phyloP scores from a whole-genome alignment of 2,329 filamentous ascomycete genomes.

The Tolypocladium guangdongense region DNA sequence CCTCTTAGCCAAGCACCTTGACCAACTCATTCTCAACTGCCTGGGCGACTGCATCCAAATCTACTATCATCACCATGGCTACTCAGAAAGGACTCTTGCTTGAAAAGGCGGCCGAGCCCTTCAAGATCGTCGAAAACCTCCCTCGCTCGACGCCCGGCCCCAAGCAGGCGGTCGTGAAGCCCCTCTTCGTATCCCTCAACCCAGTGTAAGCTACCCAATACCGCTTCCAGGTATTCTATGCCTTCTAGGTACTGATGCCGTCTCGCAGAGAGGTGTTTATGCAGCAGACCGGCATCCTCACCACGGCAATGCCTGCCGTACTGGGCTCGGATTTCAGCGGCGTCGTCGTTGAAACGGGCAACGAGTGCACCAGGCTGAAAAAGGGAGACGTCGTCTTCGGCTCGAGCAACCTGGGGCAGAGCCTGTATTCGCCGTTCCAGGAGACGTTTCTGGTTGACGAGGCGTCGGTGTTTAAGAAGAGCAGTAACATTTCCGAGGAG shows the following conservation, averaged over 20 bases:
- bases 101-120: slow-evolving; percentile 9
- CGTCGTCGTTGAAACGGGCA: slow-evolving; percentile 18
- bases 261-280: slow-evolving; percentile 19
- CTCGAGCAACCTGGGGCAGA: slow-evolving; percentile 21
- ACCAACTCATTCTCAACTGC: neutral
- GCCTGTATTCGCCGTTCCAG: slow-evolving; percentile 23
- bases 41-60: neutral
- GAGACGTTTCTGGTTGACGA: slow-evolving; percentile 27
- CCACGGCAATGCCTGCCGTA: slow-evolving; percentile 23
- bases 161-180: slow-evolving; percentile 24
- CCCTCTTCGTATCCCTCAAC: slow-evolving; percentile 23
- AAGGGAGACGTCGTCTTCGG: slow-evolving; percentile 24
- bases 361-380: slow-evolving; percentile 17
- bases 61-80: slow-evolving; percentile 4
- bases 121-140: slow-evolving; percentile 11
- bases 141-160: slow-evolving; percentile 15
- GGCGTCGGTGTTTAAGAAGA: slow-evolving; percentile 19
- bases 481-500: slow-evolving; percentile 12
- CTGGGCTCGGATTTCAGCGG: slow-evolving; percentile 26
- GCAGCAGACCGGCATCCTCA: slow-evolving; percentile 19
- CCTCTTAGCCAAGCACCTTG: no score
- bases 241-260: neutral
- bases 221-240: neutral
- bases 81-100: slow-evolving; percentile 10
- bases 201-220: slow-evolving; percentile 17